Base-by-base conservation (phyloP, 805 yeast genomes). In the Torulaspora franciscae region DNA sequence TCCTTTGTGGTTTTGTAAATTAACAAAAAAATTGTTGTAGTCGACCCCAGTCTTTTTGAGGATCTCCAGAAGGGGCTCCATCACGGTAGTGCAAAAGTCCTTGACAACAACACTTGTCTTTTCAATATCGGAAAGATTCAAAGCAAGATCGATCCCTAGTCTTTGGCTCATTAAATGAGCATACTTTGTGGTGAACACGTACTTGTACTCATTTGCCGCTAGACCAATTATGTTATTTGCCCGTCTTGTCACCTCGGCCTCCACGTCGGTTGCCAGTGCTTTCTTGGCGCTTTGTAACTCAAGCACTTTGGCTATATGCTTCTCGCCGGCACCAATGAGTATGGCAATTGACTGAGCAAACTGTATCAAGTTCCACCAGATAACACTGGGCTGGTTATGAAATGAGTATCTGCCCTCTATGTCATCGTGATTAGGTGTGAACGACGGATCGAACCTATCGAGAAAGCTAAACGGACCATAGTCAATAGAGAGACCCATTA, bases 391-490 rank as follows among this genome's bases (percentile, higher is more conserved):
- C 8, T 87, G 83, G 57, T 85, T 88, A n/a, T 75, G 74, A 66
- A 83, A 90, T 6, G 88, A 78, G 62, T 93, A 91, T 36, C 96
- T 71, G 13, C 70, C 61, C 39, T 70, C 67, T 34, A 73, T 75
- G 64, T 93, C 99, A 58, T 89, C 97, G 45, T 87, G 88, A 60
- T 93, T 91, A 1, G 98, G 91, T 0, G 97, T 85, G 59, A 75
- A 91, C 39, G 74, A 65, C 11, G 95, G 90, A 57, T 87, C 81
- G 60, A 83, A 91, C 37, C 76, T 77, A 59, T 90, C 96, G 83
- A 90, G 76, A 48, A 89, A 84, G 14, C 95, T 85, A 67, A 86
- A 93, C 0, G 99, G 98, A 2, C 98, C 99, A 64, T 83, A 93
- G 65, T 91, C 99, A 65, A 93, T 77, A 0, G 95, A 78, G 8